Base-by-base conservation (phyloP, 2,329 filamentous ascomycete species). In the Colletotrichum tanaceti region DNA sequence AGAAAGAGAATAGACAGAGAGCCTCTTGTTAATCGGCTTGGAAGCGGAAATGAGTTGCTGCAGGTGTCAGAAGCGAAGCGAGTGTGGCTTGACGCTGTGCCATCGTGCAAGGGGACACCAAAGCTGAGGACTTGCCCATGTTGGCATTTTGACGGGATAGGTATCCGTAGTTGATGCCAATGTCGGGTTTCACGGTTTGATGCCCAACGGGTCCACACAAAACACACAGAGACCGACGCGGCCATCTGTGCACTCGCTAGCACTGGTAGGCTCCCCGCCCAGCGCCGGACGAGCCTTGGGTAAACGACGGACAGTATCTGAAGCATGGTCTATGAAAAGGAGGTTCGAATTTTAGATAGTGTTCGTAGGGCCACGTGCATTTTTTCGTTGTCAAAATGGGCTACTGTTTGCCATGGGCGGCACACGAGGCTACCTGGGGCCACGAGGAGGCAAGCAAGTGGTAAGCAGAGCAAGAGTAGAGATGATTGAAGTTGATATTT, bases 11-110 rank as follows among this genome's bases (percentile, higher is more conserved):
- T 50, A 41, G 16, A 20, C 11, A n/a, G 47, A 32, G 11, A 55
- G 44, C 24, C 44, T 22, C 43, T 32, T 16, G 3, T 28, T 18
- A 16, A 52, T 60, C 44, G 47, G 59, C 60, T 43, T n/a, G 55
- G 58, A 22, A 54, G 50, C 43, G 39, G 46, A 43, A 22, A 57
- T 57, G 58, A 41, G 20, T 53, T 67, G 59, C 44, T 58, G 65
- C 60, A 68, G 44, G 61, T 60, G 65, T 65, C 47, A 59, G 65
- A 59, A 55, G 65, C 53, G 46, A 68, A 66, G 66, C 49, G 62
- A 66, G 43, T 38, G 55, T 55, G 55, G 57, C 55, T 61, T 59
- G 38, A 61, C 58, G 66, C 49, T 39, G 65, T 59, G 50, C 43
- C 43, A 53, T n/a, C 43, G 20, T 64, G 32, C 14, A 43, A 49